Evolutionary conservation across 768 basidiomycete genomes (phyloP).

Genomic region (Boletus huronensis): DNA sequence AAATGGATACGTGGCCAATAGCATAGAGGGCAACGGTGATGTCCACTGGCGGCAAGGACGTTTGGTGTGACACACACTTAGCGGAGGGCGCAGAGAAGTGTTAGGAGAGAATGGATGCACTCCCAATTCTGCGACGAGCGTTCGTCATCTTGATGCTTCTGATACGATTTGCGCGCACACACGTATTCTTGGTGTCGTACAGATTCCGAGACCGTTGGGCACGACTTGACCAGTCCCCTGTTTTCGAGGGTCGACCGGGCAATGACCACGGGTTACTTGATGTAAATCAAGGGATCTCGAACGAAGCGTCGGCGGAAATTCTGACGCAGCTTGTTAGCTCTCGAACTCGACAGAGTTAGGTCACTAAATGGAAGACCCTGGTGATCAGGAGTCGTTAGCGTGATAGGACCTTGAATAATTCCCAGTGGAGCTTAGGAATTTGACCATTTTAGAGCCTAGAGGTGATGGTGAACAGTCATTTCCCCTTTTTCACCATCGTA

Average conservation of each 20-base stretch:
- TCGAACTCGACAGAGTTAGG: conserved; percentile 20
- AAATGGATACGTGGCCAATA: conserved; percentile 7
- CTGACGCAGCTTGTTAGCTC: conserved; percentile 8
- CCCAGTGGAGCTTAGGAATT: conserved; percentile 23
- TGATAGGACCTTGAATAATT: conserved; percentile 21
- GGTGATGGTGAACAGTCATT: conserved; percentile 14
- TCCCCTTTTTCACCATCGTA: conserved; percentile 26
- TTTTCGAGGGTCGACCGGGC: conserved; percentile 16
- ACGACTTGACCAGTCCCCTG: conserved; percentile 8
- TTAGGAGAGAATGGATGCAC: conserved; percentile 26
- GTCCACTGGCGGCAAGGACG: conserved; percentile 6
- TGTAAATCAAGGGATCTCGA: conserved; percentile 20
- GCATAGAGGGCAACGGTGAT: conserved; percentile 6
- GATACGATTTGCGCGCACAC: conserved; percentile 14
- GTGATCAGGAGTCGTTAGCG: conserved; percentile 22
- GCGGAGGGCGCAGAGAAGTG: conserved; percentile 28
- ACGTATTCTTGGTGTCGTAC: conserved; percentile 1
- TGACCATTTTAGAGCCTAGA: conserved; percentile 20
- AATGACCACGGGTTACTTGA: conserved; percentile 9
- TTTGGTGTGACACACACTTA: conserved; percentile 7
- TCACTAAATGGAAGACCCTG: conserved; percentile 32
- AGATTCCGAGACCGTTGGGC: conserved; percentile 11
- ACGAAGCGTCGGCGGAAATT: conserved; percentile 2
- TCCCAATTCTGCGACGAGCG: conserved; percentile 13
- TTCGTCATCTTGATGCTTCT: conserved; percentile 23